phyloP scores from a whole-genome alignment of 1,284 basidiomycete genomes.

The Austroboletus rostrupii region DNA sequence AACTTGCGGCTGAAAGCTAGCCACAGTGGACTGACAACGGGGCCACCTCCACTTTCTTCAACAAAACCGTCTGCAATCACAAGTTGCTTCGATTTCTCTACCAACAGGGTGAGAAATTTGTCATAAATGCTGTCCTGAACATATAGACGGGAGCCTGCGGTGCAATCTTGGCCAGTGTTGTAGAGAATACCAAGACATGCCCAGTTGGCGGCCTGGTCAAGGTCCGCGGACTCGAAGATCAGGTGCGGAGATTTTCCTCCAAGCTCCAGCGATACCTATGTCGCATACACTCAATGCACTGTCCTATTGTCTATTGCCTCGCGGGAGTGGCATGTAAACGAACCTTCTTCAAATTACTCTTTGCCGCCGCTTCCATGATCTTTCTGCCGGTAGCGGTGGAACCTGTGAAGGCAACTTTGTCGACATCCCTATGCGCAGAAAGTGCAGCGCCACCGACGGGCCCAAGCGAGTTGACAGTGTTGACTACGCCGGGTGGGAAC shows the following conservation, averaged over 20 bases:
- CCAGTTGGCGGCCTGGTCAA: constrained; percentile 87
- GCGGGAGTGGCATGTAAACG: constrained; percentile 23
- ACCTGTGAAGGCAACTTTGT: constrained; percentile 83
- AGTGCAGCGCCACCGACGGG: constrained; percentile 82
- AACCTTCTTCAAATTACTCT: constrained; percentile 88
- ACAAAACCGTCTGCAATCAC: constrained; percentile 81
- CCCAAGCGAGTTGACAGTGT: constrained; percentile 83
- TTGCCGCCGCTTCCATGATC: constrained; percentile 90
- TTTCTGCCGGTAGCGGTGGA: constrained; percentile 87
- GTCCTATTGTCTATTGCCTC: constrained; percentile 17
- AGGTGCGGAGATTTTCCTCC: constrained; percentile 95
- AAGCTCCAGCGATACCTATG: constrained; percentile 84
- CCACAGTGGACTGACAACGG: constrained; percentile 53
- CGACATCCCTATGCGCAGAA: constrained; percentile 71
- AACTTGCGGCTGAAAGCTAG: constrained; percentile 7
- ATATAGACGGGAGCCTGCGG: constrained; percentile 81
- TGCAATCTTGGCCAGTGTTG: constrained; percentile 86
- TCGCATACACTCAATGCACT: constrained; percentile 11
- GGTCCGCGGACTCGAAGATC: constrained; percentile 76
- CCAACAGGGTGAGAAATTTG: constrained; percentile 70
- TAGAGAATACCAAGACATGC: constrained; percentile 79
- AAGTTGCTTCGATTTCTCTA: constrained; percentile 64
- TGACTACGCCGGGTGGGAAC: constrained; percentile 91
- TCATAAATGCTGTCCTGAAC: constrained; percentile 85
- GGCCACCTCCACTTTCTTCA: constrained; percentile 71